Evolutionary conservation across 108 stramenopile species (phyloP), one percentile per base, ranked within the genome.

Genomic region (Fistulifera solaris): DNA sequence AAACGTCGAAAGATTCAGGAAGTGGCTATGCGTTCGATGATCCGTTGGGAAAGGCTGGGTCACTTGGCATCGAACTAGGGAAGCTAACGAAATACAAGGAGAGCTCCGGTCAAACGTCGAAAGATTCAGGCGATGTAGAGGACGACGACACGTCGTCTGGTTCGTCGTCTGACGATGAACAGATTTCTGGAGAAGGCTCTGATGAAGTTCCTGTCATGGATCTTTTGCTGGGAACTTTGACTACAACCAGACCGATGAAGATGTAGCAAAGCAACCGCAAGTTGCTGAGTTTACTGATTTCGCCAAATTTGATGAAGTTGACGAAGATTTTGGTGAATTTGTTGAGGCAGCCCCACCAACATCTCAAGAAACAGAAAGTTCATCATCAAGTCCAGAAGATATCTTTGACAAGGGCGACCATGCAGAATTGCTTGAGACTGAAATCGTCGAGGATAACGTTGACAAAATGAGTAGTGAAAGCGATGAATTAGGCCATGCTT

Each of bases 141-240:
- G 50, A 57, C 13, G 62, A 28, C 6, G 55, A 58, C 19, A 10
- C 35, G 15, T 17, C 51, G 6, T 47, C 61, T 1, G 56, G 44
- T 11, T 54, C 52, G 6, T 48, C 49, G 4, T 15, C n/a, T 17
- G 50, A 51, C 22, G 50, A 27, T 8, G 54, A 12, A 48, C 45
- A 28, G 19, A 48, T 8, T 38, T 26, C 24, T 27, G 25, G 2
- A 17, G 17, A 19, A 31, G 23, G 18, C 38, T 16, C 15, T 45
- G 21, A 17, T 63, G 56, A 62, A 1, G 68, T 64, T 21, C 82
- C 77, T 15, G 81, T 83, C 2, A 68, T 89, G 62, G 78, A 89
- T 59, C 65, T 85, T 40, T 89, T 89, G 76, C 86, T 38, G 86
- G 81, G n/a, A 87, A 87, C 48, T 76, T 80, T 24, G 23, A 38